phyloP scores from a whole-genome alignment of 2,329 filamentous ascomycete genomes.

The Coleophoma crateriformis region DNA sequence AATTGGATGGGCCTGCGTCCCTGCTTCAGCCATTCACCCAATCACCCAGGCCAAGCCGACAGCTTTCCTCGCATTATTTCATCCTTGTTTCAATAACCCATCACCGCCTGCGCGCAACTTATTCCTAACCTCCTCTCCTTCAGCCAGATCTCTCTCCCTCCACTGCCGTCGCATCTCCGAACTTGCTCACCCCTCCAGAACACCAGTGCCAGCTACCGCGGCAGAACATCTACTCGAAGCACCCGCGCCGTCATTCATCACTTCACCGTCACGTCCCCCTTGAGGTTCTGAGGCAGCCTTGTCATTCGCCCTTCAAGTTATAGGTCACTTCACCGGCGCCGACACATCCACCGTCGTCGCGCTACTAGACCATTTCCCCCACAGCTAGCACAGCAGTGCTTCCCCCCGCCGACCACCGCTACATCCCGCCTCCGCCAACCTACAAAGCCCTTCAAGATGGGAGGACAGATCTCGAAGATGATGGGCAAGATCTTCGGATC shows the following conservation, averaged over 20 bases:
- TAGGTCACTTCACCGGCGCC: neutral
- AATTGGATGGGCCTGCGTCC: too few species aligned
- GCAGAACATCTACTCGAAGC: too few species aligned
- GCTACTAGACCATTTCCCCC: too few species aligned
- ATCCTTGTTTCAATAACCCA: neutral
- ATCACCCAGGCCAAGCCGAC: neutral
- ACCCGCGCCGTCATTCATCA: too few species aligned
- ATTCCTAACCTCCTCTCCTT: neutral
- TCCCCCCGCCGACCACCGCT: neutral
- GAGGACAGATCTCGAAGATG: conserved; percentile 88
- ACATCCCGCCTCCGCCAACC: neutral
- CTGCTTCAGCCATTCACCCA: too few species aligned
- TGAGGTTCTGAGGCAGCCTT: neutral
- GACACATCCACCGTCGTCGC: neutral
- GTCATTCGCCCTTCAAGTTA: neutral
- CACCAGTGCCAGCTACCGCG: neutral
- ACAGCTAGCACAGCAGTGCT: neutral
- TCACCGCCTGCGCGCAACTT: neutral
- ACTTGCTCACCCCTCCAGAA: neutral
- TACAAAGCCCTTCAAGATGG: conserved; percentile 58
- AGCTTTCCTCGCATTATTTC: neutral
- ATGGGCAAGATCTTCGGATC: conserved; percentile 99
- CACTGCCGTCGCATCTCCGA: neutral
- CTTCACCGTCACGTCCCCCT: too few species aligned
- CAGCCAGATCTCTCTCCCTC: neutral